These are phyloP conservation scores for Perilla frutescens DNA, from an alignment of 257 asterid species.

Conservation along the genomic window DNA sequence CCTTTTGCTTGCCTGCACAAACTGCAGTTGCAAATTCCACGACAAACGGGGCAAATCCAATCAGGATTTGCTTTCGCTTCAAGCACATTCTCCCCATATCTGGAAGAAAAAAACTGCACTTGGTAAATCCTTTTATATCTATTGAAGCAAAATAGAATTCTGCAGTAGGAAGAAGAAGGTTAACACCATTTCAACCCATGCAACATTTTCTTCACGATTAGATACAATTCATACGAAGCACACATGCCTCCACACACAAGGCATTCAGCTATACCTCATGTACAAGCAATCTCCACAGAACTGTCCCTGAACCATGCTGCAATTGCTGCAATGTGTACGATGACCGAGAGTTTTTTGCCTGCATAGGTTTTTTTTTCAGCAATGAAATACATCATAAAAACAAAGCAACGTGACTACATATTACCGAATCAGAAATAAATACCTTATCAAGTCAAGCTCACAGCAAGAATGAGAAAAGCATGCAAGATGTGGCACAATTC, in stretches of 20 bases:
- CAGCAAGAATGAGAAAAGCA: neutral
- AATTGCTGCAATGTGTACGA: constrained; percentile 78
- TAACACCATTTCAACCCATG: no score
- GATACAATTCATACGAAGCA: neutral
- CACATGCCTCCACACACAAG: neutral
- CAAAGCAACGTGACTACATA: neutral
- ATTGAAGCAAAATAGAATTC: neutral
- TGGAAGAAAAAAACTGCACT: constrained; percentile 34
- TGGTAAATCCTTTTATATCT: neutral
- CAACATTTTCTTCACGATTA: neutral
- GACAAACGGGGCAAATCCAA: constrained; percentile 94
- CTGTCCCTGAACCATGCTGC: constrained; percentile 89
- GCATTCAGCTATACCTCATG: constrained; percentile 68
- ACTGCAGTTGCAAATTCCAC: constrained; percentile 98
- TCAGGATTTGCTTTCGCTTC: constrained; percentile 81
- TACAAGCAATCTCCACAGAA: constrained; percentile 98
- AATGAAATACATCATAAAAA: neutral
- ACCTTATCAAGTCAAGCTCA: constrained; percentile 5
- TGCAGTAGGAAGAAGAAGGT: no score
- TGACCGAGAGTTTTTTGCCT: constrained; percentile 97
- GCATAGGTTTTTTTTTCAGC: constrained; percentile 24
- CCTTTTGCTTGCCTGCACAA: constrained; percentile 96
- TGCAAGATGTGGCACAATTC: neutral
- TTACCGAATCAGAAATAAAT: constrained; percentile 4
- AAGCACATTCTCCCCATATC: constrained; percentile 94